Evolutionary conservation across 2,329 filamentous ascomycete species (phyloP).

Genomic region (Diaporthe sp.): DNA sequence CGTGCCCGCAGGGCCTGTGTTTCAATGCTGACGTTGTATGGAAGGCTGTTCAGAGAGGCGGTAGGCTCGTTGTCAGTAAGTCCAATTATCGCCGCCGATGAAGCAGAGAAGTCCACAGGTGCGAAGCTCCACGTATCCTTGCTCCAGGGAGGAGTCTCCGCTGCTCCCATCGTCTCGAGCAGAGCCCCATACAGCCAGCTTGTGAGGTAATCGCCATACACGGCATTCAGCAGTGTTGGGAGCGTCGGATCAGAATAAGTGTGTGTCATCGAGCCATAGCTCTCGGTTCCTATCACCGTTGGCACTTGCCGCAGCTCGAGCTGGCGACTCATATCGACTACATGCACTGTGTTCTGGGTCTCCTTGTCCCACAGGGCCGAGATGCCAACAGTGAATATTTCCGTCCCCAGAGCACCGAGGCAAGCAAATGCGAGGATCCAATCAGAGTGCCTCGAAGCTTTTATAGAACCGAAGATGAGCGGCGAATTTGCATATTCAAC

Average conservation of each 20-base stretch:
- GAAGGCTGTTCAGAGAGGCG: not conserved
- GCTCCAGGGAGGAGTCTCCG: not conserved
- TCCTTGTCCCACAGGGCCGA: constrained; percentile 1
- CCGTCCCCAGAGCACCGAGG: not conserved
- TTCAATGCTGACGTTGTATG: not conserved
- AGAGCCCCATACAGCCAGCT: not conserved
- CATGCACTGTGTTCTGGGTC: not conserved
- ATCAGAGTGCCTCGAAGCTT: not conserved
- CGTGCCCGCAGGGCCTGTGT: not conserved
- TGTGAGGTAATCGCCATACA: not conserved
- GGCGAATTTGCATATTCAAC: not conserved
- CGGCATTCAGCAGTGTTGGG: not conserved
- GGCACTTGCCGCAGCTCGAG: not conserved
- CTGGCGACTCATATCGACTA: not conserved
- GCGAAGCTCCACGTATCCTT: not conserved
- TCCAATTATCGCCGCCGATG: not conserved
- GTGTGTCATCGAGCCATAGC: not conserved
- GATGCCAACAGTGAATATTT: not conserved
- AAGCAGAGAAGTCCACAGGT: not conserved
- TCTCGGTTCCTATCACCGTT: not conserved
- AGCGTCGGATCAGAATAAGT: not conserved
- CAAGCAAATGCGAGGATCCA: not conserved
- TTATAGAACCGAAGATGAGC: not conserved
- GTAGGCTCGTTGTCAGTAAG: not conserved
- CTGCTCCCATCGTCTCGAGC: not conserved